Evolutionary conservation across 1,139 yeast species (phyloP).

Genomic region (Diutina scorzettiae): DNA sequence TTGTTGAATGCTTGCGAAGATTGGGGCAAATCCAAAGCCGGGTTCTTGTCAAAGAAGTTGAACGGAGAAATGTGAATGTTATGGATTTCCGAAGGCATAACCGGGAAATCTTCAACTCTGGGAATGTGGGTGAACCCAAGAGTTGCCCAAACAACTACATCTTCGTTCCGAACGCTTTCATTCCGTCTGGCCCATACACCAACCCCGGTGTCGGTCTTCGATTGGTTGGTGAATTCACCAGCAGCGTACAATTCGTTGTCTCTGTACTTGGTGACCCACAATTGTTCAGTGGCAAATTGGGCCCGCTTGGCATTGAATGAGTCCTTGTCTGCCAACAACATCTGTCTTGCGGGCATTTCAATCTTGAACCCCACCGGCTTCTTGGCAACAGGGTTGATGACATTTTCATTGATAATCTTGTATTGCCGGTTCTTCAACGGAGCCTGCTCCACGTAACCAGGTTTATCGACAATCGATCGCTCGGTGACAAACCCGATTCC

Average conservation of each 20-base stretch:
- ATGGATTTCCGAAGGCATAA: constrained; percentile 77
- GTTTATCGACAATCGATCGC: constrained; percentile 54
- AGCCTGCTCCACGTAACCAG: constrained; percentile 65
- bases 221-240: constrained; percentile 73
- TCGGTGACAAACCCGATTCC: constrained; percentile 67
- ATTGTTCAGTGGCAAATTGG: constrained; percentile 57
- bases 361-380: constrained; percentile 79
- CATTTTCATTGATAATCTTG: constrained; percentile 71
- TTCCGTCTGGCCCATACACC: constrained; percentile 52
- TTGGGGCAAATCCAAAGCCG: constrained; percentile 74
- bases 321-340: constrained; percentile 55
- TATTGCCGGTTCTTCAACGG: constrained; percentile 67
- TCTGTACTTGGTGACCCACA: constrained; percentile 65
- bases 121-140: constrained; percentile 82
- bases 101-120: constrained; percentile 86
- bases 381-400: constrained; percentile 63
- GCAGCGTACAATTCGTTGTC: constrained; percentile 64
- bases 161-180: constrained; percentile 69
- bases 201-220: constrained; percentile 50
- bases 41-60: constrained; percentile 73
- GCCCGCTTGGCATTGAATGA: constrained; percentile 59
- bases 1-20: constrained; percentile 63
- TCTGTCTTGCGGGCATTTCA: constrained; percentile 64
- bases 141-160: constrained; percentile 79
- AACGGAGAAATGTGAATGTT: constrained; percentile 60